Evolutionary conservation across 768 basidiomycete genomes (phyloP).

Genomic region (Melanogaster broomeanus): DNA sequence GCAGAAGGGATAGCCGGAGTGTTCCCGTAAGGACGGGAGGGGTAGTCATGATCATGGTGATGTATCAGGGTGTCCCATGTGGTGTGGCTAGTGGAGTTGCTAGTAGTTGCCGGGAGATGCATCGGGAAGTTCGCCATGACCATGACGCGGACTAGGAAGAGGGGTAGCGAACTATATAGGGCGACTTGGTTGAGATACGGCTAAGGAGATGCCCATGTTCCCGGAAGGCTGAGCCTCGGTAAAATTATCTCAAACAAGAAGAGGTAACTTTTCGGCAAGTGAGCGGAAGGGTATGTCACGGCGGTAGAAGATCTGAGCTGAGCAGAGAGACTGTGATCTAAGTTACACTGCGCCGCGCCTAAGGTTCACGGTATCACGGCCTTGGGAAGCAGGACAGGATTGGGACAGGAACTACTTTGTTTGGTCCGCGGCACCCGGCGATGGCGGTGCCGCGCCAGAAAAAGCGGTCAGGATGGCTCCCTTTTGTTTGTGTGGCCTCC

Average conservation of each 20-base stretch:
- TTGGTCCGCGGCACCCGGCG: conserved; percentile 9
- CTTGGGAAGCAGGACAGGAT: conserved; percentile 7
- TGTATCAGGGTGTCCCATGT: background rate
- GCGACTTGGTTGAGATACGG: conserved; percentile 17
- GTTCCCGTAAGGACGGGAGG: conserved; percentile 1
- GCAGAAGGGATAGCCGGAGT: background rate
- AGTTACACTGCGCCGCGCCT: background rate
- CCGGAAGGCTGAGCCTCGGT: conserved; percentile 18
- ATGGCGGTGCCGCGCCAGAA: conserved; percentile 14
- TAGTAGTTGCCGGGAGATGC: conserved; percentile 8
- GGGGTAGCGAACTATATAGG: conserved; percentile 28
- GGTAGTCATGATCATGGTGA: background rate
- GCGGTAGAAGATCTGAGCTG: background rate
- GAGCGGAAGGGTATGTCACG: conserved; percentile 9
- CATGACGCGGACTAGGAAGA: conserved; percentile 1
- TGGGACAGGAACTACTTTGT: conserved; percentile 1
- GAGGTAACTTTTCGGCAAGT: background rate
- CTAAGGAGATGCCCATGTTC: conserved; percentile 12
- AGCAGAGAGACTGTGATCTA: too few species aligned
- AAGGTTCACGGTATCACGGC: conserved; percentile 3
- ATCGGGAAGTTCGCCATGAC: conserved; percentile 14
- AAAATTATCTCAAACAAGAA: conserved; percentile 16
- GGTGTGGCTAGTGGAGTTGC: conserved; percentile 5
- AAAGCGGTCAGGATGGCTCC: background rate
- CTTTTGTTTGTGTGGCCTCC: background rate